phyloP scores from a whole-genome alignment of 768 basidiomycete species.

The Hygrophorus pudorinus region DNA sequence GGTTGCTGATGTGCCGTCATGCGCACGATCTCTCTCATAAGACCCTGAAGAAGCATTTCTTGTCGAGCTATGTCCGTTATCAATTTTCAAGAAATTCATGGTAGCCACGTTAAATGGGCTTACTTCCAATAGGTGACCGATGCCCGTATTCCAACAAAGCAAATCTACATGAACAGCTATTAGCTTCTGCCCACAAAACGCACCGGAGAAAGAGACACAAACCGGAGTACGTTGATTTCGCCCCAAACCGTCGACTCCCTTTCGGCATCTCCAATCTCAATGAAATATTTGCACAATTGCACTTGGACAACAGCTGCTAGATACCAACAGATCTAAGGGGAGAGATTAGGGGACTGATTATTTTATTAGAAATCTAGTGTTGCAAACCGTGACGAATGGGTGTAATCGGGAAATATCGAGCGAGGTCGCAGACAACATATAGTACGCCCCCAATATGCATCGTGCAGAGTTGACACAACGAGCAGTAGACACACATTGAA shows the following conservation, averaged over 20 bases:
- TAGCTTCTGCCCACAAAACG: not conserved
- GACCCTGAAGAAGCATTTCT: slow-evolving; percentile 69
- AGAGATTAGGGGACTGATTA: slow-evolving; percentile 7
- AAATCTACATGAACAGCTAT: slow-evolving; percentile 33
- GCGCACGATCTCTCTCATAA: slow-evolving; percentile 78
- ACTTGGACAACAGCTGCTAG: slow-evolving; percentile 82
- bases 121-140: slow-evolving; percentile 77
- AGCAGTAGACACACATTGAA: slow-evolving; percentile 51
- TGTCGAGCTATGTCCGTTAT: slow-evolving; percentile 52
- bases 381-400: slow-evolving; percentile 68
- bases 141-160: slow-evolving; percentile 79
- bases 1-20: slow-evolving; percentile 77
- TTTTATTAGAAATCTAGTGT: slow-evolving; percentile 2
- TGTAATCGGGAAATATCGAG: slow-evolving; percentile 72
- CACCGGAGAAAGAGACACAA: slow-evolving; percentile 11
- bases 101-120: slow-evolving; percentile 4
- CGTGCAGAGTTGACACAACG: slow-evolving; percentile 72
- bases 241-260: slow-evolving; percentile 77
- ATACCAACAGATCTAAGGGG: slow-evolving; percentile 76
- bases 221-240: slow-evolving; percentile 80
- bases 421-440: slow-evolving; percentile 71
- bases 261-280: slow-evolving; percentile 67
- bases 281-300: slow-evolving; percentile 78
- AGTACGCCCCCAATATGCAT: slow-evolving; percentile 65
- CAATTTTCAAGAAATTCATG: slow-evolving; percentile 1